Conservation (phyloP, 78 protist species). For the Cavenderia fasciculata region DNA sequence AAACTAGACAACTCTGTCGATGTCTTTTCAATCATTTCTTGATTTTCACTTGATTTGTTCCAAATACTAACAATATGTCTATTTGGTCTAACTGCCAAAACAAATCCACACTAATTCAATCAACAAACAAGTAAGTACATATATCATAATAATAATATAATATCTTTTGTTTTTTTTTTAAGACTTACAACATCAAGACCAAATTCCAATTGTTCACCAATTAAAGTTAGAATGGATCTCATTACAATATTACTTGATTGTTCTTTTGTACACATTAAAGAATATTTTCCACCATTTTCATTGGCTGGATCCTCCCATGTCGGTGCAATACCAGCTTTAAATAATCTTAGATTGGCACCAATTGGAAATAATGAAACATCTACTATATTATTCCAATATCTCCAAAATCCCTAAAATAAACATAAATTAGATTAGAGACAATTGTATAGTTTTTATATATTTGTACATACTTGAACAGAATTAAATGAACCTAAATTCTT, state of each 20-base stretch:
- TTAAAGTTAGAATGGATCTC: constrained; percentile 27
- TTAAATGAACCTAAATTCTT: constrained; percentile 72
- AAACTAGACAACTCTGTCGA: not conserved
- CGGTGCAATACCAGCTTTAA: constrained; percentile 59
- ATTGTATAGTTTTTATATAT: not conserved
- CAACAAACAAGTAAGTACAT: not conserved
- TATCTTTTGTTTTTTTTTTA: too few relatives aligned
- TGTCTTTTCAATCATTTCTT: constrained; percentile 45
- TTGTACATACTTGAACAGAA: constrained; percentile 44
- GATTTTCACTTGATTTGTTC: constrained; percentile 59
- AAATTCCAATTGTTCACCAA: constrained; percentile 62
- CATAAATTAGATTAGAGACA: not conserved
- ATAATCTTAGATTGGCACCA: constrained; percentile 57
- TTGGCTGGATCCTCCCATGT: constrained; percentile 66
- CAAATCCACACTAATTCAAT: constrained; percentile 52
- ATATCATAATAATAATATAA: not conserved
- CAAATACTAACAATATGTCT: constrained; percentile 64
- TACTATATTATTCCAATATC: constrained; percentile 58
- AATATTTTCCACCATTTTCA: constrained; percentile 61
- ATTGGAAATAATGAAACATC: constrained; percentile 27
- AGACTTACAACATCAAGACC: constrained; percentile 40
- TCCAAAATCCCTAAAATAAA: constrained; percentile 67
- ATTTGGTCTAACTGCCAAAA: constrained; percentile 36
- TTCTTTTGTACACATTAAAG: constrained; percentile 8
- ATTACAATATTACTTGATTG: constrained; percentile 23